Evolutionary conservation across 2,329 filamentous ascomycete genomes (phyloP), one percentile per base, ranked within the genome.

Genomic region (Alternaria panax): DNA sequence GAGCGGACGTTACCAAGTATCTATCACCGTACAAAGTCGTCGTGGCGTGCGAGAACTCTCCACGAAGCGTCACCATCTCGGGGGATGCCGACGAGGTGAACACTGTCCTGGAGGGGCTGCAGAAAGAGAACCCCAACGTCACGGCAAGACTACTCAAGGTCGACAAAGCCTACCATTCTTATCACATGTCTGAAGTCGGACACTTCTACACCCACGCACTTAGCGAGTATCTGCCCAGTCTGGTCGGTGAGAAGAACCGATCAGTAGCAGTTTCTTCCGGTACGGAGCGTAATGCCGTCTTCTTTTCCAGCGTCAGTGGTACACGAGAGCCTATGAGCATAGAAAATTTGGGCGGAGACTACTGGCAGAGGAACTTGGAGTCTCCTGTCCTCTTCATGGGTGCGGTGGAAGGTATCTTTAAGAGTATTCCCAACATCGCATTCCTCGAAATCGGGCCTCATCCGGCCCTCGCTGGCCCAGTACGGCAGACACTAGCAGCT

Each of bases 141-240:
- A 43, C 65, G 3, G 56, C 46, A 1, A 34, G 63, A 2, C 5
- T 11, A 5, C 58, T 75, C 0, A 54, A 61, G 8, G 68, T 75
- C 28, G 36, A 32, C 9, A 41, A 47, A 27, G 72, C 74, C 1
- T 76, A 76, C 45, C 73, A 76, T 53, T 76, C 73, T 12, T 47
- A 14, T 34, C 16, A 34, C n/a, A n/a, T n/a, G n/a, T n/a, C n/a
- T n/a, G n/a, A n/a, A n/a, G n/a, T n/a, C n/a, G n/a, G n/a, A n/a
- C n/a, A n/a, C n/a, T n/a, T n/a, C n/a, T n/a, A n/a, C n/a, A n/a
- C n/a, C n/a, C n/a, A n/a, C n/a, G n/a, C n/a, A n/a, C n/a, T n/a
- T n/a, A n/a, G n/a, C n/a, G n/a, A n/a, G n/a, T n/a, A n/a, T n/a
- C n/a, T n/a, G n/a, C n/a, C n/a, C n/a, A n/a, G n/a, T n/a, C n/a